Evolutionary conservation across 495 filamentous ascomycete genomes (phyloP).

Genomic region (Physcia stellaris): DNA sequence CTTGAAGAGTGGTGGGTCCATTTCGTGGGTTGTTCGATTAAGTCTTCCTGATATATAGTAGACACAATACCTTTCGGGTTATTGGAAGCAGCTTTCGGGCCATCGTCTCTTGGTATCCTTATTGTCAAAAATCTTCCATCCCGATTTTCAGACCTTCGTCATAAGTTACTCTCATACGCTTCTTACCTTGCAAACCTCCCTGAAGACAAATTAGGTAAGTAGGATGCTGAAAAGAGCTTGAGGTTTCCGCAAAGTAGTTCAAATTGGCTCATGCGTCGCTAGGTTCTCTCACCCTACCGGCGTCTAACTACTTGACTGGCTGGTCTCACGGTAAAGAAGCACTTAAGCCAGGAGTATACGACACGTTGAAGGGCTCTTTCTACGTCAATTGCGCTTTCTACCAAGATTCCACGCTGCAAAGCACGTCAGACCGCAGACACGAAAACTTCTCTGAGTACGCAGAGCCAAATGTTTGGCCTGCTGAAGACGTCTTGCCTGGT

Average conservation of each 20-base stretch:
- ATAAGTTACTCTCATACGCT: slow-evolving; percentile 66
- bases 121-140: slow-evolving; percentile 71
- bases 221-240: too few species aligned
- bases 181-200: slow-evolving; percentile 82
- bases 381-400: slow-evolving; percentile 96
- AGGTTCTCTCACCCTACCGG: not conserved
- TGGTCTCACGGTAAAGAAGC: slow-evolving; percentile 89
- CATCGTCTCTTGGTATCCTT: slow-evolving; percentile 82
- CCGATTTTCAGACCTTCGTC: slow-evolving; percentile 53
- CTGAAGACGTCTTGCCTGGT: slow-evolving; percentile 46
- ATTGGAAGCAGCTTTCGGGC: slow-evolving; percentile 79
- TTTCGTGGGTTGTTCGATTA: too few species aligned
- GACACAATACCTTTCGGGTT: slow-evolving; percentile 60
- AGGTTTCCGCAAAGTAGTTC: too few species aligned
- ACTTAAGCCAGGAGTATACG: slow-evolving; percentile 76
- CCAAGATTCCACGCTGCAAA: slow-evolving; percentile 47
- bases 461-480: slow-evolving; percentile 74
- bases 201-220: slow-evolving; percentile 53
- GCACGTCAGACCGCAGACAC: slow-evolving; percentile 44
- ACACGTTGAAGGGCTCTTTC: slow-evolving; percentile 90
- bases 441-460: slow-evolving; percentile 52
- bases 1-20: too few species aligned
- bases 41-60: too few species aligned
- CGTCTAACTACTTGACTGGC: slow-evolving; percentile 30
- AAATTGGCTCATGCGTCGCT: not conserved